Evolutionary conservation across 108 stramenopile genomes (phyloP), one percentile per base, ranked within the genome.

Genomic region (Skeletonema costatum): DNA sequence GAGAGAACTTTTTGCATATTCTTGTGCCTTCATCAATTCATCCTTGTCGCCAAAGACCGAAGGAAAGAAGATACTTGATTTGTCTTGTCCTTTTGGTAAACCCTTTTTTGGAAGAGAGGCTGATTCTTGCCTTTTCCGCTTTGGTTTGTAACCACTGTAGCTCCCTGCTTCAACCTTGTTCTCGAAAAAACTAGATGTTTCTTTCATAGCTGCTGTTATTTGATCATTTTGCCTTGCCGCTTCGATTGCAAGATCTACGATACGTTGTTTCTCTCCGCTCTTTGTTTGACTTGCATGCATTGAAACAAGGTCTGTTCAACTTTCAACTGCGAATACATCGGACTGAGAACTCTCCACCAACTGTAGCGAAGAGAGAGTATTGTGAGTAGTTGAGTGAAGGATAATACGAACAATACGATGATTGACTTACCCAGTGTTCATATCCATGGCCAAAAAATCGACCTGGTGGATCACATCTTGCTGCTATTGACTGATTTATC

Each of bases 371-470:
- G 11, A 41, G 11, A 41, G 11, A 41, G 11, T 2, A 0, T 41
- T 12, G 39, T 41, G 39, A 41, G 39, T 41, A 41, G 10, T 41
- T 11, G 11, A 41, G 11, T 12, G 11, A 41, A 41, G 11, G 39
- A 41, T 41, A 41, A 1, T 41, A 12, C 11, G 10, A 41, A 11
- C 38, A 39, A 39, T 25, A 39, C 38, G 12, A 11, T 5, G 11
- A 41, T 10, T 41, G 39, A 41, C 39, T 41, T 41, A 41, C 39
- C 79, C 79, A 1, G 72, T 80, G 35, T 67, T 42, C 44, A 80
- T 71, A 19, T 80, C 79, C 79, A 80, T 80, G 30, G 72, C 79
- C 29, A 80, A 42, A 56, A 56, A 80, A 80, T 44, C 78, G 50
- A 44, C 71, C 72, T 10, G 72, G 67, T 12, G 79, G 79, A 32